Evolutionary conservation across 2,329 filamentous ascomycete genomes (phyloP), one percentile per base, ranked within the genome.

Genomic region (Bipolaris bicolor): DNA sequence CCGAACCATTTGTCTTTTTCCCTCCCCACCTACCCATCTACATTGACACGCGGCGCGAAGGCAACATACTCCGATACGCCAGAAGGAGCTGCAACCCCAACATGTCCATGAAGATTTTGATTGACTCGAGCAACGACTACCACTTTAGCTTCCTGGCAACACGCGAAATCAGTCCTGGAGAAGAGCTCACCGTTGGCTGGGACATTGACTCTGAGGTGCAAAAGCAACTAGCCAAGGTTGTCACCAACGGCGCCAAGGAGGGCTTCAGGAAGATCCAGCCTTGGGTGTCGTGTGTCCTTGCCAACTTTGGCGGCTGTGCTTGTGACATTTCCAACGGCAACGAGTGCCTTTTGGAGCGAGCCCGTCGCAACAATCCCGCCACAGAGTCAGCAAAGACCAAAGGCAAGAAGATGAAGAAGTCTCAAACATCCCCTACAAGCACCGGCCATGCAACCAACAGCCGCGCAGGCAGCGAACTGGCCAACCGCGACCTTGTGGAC

Each of bases 71-170:
- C 55, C 90, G 95, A 43, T 97, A 95, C 72, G 88, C 96, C n/a
- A 87, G 95, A 55, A 87, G 94, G 64, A 98, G 95, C 69, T 99
- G 95, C 79, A 87, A 86, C 60, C 91, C 95, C 1, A 99, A 98
- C 70, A 87, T 95, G n/a, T 84, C 86, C 31, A 82, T 98, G 67
- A 93, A 95, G 72, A 96, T 93, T 0, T 90, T 92, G 64, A 85
- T 97, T 46, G 91, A 91, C 1, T 88, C 87, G 45, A 88, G 73
- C 55, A 70, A 68, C 51, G 70, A 87, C 1, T 96, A 94, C 71
- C 91, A 95, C 72, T 97, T 98, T 75, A 97, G 94, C 85, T 88
- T 97, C 62, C 87, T 97, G 57, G 92, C 92, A 67, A 91, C 91
- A 66, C 85, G 90, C 51, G 83, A 88, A 36, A 92, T 98, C 85